Evolutionary conservation across 164 flowering plant genomes (phyloP).

Genomic region (Annona cherimola): DNA sequence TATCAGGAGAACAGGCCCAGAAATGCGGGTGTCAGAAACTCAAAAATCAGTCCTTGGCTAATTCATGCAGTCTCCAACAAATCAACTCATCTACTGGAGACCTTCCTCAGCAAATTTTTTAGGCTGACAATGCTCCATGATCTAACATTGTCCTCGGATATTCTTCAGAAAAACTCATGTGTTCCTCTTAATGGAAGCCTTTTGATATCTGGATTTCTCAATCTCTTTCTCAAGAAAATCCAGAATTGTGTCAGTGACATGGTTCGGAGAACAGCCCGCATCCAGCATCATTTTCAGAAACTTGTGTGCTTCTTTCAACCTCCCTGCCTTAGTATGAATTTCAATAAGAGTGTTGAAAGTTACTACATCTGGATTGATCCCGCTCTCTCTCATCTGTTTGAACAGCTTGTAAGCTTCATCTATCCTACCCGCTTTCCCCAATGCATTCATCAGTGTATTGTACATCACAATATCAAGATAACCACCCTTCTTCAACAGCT

Average conservation of each 20-base stretch:
- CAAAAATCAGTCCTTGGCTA: neutral
- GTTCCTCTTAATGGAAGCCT: slow-evolving; percentile 45
- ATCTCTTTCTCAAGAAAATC: slow-evolving; percentile 75
- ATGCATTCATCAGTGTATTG: slow-evolving; percentile 76
- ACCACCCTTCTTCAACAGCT: slow-evolving; percentile 70
- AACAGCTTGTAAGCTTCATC: slow-evolving; percentile 68
- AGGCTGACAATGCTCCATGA: neutral
- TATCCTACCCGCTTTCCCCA: slow-evolving; percentile 77
- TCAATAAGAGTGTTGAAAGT: slow-evolving; percentile 86
- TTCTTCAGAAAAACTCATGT: slow-evolving; percentile 12
- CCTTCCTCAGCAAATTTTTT: neutral
- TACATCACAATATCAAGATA: slow-evolving; percentile 93
- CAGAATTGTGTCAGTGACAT: slow-evolving; percentile 77
- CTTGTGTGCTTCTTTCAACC: slow-evolving; percentile 67
- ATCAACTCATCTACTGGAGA: neutral
- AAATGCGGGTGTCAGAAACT: neutral
- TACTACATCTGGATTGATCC: slow-evolving; percentile 86
- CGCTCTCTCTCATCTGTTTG: slow-evolving; percentile 70
- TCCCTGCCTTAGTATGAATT: slow-evolving; percentile 75
- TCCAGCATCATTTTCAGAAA: slow-evolving; percentile 84
- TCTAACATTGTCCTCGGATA: neutral
- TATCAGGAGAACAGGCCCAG: neutral
- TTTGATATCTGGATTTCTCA: slow-evolving; percentile 52
- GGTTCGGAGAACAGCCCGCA: slow-evolving; percentile 81
- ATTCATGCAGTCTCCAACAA: neutral